Evolutionary conservation across 2,329 filamentous ascomycete genomes (phyloP), one percentile per base, ranked within the genome.

Genomic region (Microthyrium microscopicum): DNA sequence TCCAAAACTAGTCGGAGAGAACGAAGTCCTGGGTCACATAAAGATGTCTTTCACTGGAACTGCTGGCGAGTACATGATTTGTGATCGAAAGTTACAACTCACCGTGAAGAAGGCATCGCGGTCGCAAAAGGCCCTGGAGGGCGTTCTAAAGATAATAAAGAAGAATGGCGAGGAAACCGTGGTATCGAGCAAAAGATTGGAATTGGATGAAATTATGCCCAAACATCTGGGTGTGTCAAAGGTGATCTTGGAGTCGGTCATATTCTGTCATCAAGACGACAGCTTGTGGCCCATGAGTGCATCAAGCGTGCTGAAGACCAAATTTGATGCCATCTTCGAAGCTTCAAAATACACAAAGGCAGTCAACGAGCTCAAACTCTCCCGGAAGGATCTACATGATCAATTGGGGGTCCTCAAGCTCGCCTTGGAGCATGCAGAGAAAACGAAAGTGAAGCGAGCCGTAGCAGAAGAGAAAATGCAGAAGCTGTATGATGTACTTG

Each of bases 241-340:
- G 35, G 85, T 89, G 9, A 76, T 98, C 35, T 67, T 98, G 18
- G 85, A 95, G 43, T 79, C 78, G 38, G 89, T 98, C 51, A 94
- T 98, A 44, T 98, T 98, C 57, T 98, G 89, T 52, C 89, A 98
- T 50, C 89, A 98, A 51, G 89, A 98, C 51, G 89, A 98, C 44
- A 94, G 87, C 18, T 58, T 95, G 19, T 98, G 89, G 89, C 89
- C 89, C 0, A 75, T 98, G 66, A 91, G 83, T 49, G 82, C 92
- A 47, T 83, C 89, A 0, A 62, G 70, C 0, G 72, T 71, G 1
- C 62, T 98, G 32, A 98, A 98, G 57, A 91, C 91, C 54, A 78
- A 76, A 33, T 98, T 98, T 39, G 89, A 98, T 49, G 83, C 93
- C 51, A 98, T 98, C 8, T 98, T 98, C 44, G 89, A 95, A 56